Conservation (phyloP, 352 stramenopile genomes). For the Aphanomyces astaci region DNA sequence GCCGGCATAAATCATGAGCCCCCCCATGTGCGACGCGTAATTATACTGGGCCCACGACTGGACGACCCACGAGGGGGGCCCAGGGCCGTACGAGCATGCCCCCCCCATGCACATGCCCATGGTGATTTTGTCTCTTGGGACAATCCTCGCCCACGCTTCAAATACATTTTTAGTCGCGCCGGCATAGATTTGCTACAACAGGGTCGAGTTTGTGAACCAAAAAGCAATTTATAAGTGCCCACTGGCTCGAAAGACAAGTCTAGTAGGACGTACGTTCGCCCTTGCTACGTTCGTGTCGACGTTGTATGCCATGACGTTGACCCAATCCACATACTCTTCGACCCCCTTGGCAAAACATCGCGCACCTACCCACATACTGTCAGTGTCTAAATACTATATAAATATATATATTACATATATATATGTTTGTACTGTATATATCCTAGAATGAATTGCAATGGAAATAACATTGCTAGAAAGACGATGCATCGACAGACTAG, state of each 20-base stretch:
- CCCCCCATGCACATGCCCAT: conserved; percentile 48
- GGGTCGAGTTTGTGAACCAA: too few relatives aligned
- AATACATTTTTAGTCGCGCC: neutral
- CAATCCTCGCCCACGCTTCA: neutral
- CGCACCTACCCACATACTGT: conserved; percentile 30
- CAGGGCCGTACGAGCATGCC: conserved; percentile 57
- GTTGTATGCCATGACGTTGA: conserved; percentile 85
- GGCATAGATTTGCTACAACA: neutral
- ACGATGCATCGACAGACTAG: too few relatives aligned
- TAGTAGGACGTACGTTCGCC: conserved; percentile 32
- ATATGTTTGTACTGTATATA: too few relatives aligned
- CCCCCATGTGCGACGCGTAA: conserved; percentile 39
- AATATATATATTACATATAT: too few relatives aligned
- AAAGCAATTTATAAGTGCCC: too few relatives aligned
- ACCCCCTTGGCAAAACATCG: conserved; percentile 54
- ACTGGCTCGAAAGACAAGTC: too few relatives aligned
- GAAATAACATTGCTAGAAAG: too few relatives aligned
- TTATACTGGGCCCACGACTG: conserved; percentile 33
- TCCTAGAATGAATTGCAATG: too few relatives aligned
- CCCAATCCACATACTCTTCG: conserved; percentile 59
- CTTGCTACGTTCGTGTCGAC: conserved; percentile 36
- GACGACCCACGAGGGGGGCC: conserved; percentile 44
- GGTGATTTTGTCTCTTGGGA: conserved; percentile 27
- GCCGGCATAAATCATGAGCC: conserved; percentile 73
- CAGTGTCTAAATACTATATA: neutral